Percentiles rank a stretch among this genome's conserved stretches.
These are phyloP conservation scores for Roridomyces roridus DNA, from an alignment of 768 basidiomycete species.

Conservation along the genomic window DNA sequence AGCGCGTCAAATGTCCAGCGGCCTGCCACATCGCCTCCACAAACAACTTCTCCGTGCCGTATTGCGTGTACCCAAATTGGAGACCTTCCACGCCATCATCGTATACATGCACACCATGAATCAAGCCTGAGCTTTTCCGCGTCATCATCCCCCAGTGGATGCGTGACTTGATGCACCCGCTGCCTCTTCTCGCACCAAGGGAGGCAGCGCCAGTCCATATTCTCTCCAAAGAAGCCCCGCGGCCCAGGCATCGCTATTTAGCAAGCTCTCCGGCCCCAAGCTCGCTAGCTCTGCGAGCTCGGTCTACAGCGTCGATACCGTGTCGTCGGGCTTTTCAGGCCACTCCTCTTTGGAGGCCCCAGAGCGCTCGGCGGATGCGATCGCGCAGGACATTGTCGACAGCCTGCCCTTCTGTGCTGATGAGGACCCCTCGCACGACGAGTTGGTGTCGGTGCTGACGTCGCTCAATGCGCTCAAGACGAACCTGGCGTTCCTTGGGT, in stretches of 20 bases:
- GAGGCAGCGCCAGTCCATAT: slow-evolving; percentile 8
- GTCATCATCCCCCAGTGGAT: slow-evolving; percentile 45
- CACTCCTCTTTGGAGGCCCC: slow-evolving; percentile 3
- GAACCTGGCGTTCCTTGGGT: slow-evolving; percentile 42
- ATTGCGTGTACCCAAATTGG: slow-evolving; percentile 39
- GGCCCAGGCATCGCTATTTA: slow-evolving; percentile 3
- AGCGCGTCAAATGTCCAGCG: slow-evolving; percentile 37
- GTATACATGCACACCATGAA: slow-evolving; percentile 47
- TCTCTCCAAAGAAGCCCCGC: slow-evolving; percentile 1
- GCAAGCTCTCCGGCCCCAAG: slow-evolving; percentile 1
- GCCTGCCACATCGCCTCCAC: slow-evolving; percentile 39
- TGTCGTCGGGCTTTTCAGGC: slow-evolving; percentile 15
- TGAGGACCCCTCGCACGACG: slow-evolving; percentile 5
- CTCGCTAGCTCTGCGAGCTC: slow-evolving; percentile 20
- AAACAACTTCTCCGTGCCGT: slow-evolving; percentile 41
- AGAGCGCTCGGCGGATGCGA: slow-evolving; percentile 24
- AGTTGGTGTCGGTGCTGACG: slow-evolving; percentile 29
- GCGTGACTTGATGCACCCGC: slow-evolving; percentile 41
- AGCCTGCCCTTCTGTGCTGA: slow-evolving; percentile 7
- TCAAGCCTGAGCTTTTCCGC: slow-evolving; percentile 43
- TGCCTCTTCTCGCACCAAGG: slow-evolving; percentile 23
- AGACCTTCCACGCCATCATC: slow-evolving; percentile 41
- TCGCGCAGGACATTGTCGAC: slow-evolving; percentile 38
- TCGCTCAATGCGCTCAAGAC: slow-evolving; percentile 38
- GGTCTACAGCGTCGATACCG: slow-evolving; percentile 14